Evolutionary conservation across 2,329 filamentous ascomycete genomes (phyloP).

Genomic region (Cucurbitaria berberidis): DNA sequence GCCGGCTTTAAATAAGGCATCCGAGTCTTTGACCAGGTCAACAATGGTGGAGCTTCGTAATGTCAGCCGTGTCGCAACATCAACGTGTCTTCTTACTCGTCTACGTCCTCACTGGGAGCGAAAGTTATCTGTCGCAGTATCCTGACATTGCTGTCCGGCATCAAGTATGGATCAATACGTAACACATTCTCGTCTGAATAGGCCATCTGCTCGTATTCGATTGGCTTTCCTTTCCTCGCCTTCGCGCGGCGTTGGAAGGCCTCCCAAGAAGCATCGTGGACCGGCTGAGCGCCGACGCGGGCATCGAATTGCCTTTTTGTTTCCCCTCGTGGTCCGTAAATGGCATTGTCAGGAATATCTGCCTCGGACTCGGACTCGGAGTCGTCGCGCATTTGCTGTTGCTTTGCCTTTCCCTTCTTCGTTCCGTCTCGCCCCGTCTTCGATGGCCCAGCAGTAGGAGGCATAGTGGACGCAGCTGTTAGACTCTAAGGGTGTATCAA

Average conservation of each 20-base stretch:
- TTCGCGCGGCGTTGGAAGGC: slow-evolving; percentile 1
- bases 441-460: too few relatives aligned
- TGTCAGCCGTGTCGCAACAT: too few relatives aligned
- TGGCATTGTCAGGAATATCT: not conserved
- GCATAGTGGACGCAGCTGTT: too few relatives aligned
- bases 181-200: slow-evolving; percentile 1
- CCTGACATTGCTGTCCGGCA: too few relatives aligned
- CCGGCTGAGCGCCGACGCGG: not conserved
- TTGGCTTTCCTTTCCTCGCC: slow-evolving; percentile 1
- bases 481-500: too few relatives aligned
- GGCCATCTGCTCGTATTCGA: not conserved
- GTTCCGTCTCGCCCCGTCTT: not conserved
- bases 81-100: too few relatives aligned
- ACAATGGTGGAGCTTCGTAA: too few relatives aligned
- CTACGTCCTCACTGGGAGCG: too few relatives aligned
- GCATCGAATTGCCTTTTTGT: slow-evolving; percentile 4
- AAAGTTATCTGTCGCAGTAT: too few relatives aligned
- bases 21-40: too few relatives aligned
- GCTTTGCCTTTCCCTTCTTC: slow-evolving; percentile 2
- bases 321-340: slow-evolving; percentile 3
- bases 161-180: not conserved
- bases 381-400: not conserved
- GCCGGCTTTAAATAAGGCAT: too few relatives aligned
- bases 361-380: slow-evolving; percentile 7
- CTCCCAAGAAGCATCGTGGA: not conserved